phyloP scores from a whole-genome alignment of 1,284 basidiomycete species.

The Moesziomyces sp. region DNA sequence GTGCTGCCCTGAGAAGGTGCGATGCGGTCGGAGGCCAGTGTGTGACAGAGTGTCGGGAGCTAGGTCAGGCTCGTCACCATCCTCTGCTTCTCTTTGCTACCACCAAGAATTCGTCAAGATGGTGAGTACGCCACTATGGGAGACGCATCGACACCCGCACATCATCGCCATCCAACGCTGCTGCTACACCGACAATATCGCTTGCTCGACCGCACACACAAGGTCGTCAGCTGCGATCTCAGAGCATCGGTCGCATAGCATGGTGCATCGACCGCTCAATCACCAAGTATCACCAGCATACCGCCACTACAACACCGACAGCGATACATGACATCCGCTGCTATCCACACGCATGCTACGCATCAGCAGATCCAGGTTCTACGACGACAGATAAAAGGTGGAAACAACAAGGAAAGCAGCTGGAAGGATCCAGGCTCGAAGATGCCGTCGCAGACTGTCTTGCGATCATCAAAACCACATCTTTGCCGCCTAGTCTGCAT shows the following conservation, averaged over 20 bases:
- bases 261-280: too few relatives aligned
- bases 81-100: slow-evolving; percentile 42
- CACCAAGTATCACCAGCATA: too few relatives aligned
- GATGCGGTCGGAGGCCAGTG: too few relatives aligned
- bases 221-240: not conserved
- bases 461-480: too few relatives aligned
- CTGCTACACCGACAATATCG: slow-evolving; percentile 9
- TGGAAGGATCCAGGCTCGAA: not conserved
- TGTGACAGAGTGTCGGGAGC: slow-evolving; percentile 15
- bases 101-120: slow-evolving; percentile 57
- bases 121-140: slow-evolving; percentile 32
- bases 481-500: too few relatives aligned
- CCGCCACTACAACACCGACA: too few relatives aligned
- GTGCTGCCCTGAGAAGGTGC: too few relatives aligned
- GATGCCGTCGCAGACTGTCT: not conserved
- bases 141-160: slow-evolving; percentile 15
- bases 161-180: slow-evolving; percentile 24
- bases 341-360: too few relatives aligned
- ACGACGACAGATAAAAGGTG: too few relatives aligned
- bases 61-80: slow-evolving; percentile 31
- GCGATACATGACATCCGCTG: too few relatives aligned
- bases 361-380: too few relatives aligned
- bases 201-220: not conserved
- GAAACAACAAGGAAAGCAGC: not conserved
- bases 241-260: too few relatives aligned